These are phyloP conservation scores for Pontederia paniculata DNA, from an alignment of 176 grass and related monocot genomes.

Conservation along the genomic window DNA sequence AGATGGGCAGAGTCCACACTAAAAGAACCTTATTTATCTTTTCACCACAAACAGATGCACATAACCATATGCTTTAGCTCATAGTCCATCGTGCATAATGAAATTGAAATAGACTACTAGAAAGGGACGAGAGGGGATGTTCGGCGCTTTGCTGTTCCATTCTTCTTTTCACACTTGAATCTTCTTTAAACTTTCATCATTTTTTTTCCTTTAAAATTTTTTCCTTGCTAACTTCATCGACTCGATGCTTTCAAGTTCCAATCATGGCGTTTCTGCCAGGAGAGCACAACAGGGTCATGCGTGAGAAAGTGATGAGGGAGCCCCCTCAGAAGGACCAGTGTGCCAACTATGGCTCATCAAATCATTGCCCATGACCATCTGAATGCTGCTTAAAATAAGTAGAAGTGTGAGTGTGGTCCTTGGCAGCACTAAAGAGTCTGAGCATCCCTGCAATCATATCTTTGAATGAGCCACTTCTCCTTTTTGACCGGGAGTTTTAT, in stretches of 20 bases:
- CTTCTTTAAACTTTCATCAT: background rate
- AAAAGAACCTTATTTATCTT: too few species aligned
- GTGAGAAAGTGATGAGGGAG: background rate
- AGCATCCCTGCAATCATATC: background rate
- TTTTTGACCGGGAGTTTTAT: background rate
- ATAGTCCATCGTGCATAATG: too few species aligned
- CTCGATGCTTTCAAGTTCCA: background rate
- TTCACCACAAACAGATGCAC: too few species aligned
- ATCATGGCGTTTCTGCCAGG: background rate
- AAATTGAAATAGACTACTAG: too few species aligned
- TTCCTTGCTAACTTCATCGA: background rate
- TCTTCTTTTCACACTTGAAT: too few species aligned
- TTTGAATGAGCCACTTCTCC: background rate
- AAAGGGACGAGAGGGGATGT: too few species aligned
- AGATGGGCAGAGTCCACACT: too few species aligned
- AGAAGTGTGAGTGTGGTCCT: background rate
- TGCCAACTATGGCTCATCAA: background rate
- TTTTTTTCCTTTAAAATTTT: background rate
- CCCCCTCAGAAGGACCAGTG: background rate
- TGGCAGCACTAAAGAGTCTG: constrained; percentile 1
- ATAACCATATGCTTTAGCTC: too few species aligned
- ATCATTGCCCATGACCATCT: constrained; percentile 2
- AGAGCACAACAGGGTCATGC: background rate
- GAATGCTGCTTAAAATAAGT: background rate
- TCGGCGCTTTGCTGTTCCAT: too few species aligned